Percentiles rank a stretch among this genome's conserved stretches.
Evolutionary conservation across 345 rosid genomes (phyloP).

Genomic region (Angophora floribunda): DNA sequence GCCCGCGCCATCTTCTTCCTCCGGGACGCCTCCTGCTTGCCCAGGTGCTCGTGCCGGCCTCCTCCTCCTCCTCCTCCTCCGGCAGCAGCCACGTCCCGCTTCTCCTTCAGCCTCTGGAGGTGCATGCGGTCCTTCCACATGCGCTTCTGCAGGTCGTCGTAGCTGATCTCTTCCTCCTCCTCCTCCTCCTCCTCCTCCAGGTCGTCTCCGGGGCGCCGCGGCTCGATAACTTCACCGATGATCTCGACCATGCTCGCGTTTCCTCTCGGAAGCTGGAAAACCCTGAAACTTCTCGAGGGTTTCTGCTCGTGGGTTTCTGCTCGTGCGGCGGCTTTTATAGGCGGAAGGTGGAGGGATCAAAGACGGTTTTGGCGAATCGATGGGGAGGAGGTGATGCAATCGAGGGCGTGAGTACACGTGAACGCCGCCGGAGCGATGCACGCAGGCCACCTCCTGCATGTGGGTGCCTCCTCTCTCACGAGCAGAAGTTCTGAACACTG

Average conservation of each 20-base stretch:
- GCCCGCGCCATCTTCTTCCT: constrained; percentile 48
- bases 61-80: background rate
- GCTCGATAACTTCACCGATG: background rate
- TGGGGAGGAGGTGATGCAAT: background rate
- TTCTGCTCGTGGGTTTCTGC: background rate
- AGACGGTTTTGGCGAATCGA: background rate
- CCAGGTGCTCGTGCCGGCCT: background rate
- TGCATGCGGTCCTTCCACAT: constrained; percentile 2
- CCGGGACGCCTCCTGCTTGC: constrained; percentile 20
- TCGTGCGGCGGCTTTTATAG: background rate
- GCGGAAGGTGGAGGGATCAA: background rate
- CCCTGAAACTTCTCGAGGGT: background rate
- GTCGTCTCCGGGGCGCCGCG: background rate
- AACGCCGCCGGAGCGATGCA: background rate
- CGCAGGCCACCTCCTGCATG: background rate
- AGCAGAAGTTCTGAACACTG: background rate
- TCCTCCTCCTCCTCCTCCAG: background rate
- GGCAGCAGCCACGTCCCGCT: background rate
- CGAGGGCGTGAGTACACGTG: background rate
- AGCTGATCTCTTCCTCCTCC: background rate
- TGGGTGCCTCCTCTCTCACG: background rate
- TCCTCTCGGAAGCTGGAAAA: background rate
- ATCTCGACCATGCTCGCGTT: background rate
- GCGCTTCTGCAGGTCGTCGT: background rate
- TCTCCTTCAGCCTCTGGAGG: background rate